Percentiles rank a stretch among this genome's conserved stretches.
Conservation (phyloP, 768 basidiomycete genomes). For the Dendrothele bispora region DNA sequence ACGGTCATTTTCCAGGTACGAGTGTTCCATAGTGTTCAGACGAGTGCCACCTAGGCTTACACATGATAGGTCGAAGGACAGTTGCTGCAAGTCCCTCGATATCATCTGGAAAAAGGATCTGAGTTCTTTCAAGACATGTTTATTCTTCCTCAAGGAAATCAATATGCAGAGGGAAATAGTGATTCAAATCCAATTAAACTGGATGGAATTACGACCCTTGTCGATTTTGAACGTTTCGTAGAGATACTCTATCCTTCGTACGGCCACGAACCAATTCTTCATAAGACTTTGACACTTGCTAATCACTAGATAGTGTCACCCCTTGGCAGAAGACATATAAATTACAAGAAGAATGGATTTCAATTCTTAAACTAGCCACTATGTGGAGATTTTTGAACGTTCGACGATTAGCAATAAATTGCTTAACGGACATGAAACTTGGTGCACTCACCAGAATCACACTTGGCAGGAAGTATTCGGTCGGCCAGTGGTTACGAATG, state of each 20-base stretch:
- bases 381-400: slow-evolving; percentile 36
- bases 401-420: slow-evolving; percentile 26
- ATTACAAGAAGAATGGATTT: slow-evolving; percentile 31
- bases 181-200: slow-evolving; percentile 18
- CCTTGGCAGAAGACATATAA: slow-evolving; percentile 7
- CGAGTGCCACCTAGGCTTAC: not conserved
- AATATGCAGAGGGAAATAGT: not conserved
- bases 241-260: slow-evolving; percentile 15
- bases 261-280: not conserved
- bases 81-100: not conserved
- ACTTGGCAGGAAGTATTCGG: slow-evolving; percentile 28
- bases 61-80: not conserved
- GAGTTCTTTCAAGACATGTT: slow-evolving; percentile 4
- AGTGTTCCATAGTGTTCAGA: not conserved
- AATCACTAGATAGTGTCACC: slow-evolving; percentile 10
- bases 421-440: slow-evolving; percentile 16
- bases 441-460: slow-evolving; percentile 26
- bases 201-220: slow-evolving; percentile 9
- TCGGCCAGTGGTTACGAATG: slow-evolving; percentile 31
- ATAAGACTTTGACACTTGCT: not conserved
- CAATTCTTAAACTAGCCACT: slow-evolving; percentile 36
- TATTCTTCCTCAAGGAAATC: slow-evolving; percentile 1
- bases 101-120: not conserved
- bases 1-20: not conserved
- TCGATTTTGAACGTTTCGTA: slow-evolving; percentile 15